Evolutionary conservation across 345 rosid genomes (phyloP).

Genomic region (Rubroshorea leprosula): DNA sequence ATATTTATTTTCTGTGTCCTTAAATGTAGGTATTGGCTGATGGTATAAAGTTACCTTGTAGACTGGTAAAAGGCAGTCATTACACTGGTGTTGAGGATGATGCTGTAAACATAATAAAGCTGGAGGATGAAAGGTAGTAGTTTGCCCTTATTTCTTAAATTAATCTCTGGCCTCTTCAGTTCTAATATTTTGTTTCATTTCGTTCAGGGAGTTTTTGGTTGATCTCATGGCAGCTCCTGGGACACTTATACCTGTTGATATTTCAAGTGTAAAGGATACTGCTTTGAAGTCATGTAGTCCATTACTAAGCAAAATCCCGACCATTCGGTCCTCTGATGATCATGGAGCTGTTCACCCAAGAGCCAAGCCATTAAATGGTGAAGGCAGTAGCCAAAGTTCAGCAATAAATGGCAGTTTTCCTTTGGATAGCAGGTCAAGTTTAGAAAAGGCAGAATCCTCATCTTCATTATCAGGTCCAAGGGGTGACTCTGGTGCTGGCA

Average conservation of each 20-base stretch:
- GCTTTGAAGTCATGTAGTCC: constrained; percentile 44
- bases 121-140: constrained; percentile 78
- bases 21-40: constrained; percentile 84
- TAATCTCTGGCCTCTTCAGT: constrained; percentile 6
- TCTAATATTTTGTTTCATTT: constrained; percentile 25
- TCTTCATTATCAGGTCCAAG: constrained; percentile 28
- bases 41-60: constrained; percentile 68
- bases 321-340: constrained; percentile 39
- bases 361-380: constrained; percentile 49
- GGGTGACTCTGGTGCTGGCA: constrained; percentile 42
- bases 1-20: constrained; percentile 23
- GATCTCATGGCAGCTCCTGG: constrained; percentile 99
- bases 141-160: constrained; percentile 24
- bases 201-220: constrained; percentile 91
- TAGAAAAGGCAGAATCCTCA: constrained; percentile 31
- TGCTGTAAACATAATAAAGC: constrained; percentile 88
- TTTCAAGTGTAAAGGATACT: constrained; percentile 52
- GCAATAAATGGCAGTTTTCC: constrained; percentile 27
- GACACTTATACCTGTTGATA: constrained; percentile 94
- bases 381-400: constrained; percentile 61
- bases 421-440: constrained; percentile 31
- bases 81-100: constrained; percentile 98
- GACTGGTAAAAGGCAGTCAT: constrained; percentile 96
- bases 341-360: constrained; percentile 30
- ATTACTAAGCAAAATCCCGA: constrained; percentile 37